A percentile compares a stretch with the other conserved stretches of the same genome.
phyloP scores from a whole-genome alignment of 2,329 filamentous ascomycete genomes.

The Chlorencoelia australis region DNA sequence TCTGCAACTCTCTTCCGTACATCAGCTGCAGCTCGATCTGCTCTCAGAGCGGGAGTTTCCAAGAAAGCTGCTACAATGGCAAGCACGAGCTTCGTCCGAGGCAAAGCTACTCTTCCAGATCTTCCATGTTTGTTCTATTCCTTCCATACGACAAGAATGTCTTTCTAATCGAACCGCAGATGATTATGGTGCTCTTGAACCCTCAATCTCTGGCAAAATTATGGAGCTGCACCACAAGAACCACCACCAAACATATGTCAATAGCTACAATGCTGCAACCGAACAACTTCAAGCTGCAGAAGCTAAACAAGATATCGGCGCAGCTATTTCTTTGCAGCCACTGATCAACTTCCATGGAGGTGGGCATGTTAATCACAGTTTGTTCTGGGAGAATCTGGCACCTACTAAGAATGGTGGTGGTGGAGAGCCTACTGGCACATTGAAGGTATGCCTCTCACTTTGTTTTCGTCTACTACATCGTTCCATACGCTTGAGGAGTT shows the following conservation, averaged over 20 bases:
- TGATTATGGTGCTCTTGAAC: constrained; percentile 93
- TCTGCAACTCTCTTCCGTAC: constrained; percentile 66
- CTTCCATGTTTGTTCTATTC: constrained; percentile 51
- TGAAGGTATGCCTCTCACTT: constrained; percentile 27
- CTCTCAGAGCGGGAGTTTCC: constrained; percentile 56
- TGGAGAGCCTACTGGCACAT: constrained; percentile 41
- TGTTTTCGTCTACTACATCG: neutral
- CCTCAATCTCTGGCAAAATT: constrained; percentile 73
- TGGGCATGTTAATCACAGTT: constrained; percentile 56
- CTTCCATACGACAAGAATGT: too few relatives aligned
- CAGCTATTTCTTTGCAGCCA: constrained; percentile 44
- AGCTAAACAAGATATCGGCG: constrained; percentile 39
- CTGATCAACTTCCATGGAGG: constrained; percentile 58
- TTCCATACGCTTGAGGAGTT: neutral
- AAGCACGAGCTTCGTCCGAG: constrained; percentile 67
- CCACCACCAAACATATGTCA: constrained; percentile 92
- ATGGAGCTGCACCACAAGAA: constrained; percentile 95
- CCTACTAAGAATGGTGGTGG: constrained; percentile 57
- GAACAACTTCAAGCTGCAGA: constrained; percentile 57
- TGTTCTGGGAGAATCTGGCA: constrained; percentile 62
- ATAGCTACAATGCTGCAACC: constrained; percentile 70
- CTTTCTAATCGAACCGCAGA: constrained; percentile 43
- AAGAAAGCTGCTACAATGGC: constrained; percentile 56
- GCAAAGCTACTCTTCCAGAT: constrained; percentile 89
- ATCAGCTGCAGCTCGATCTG: constrained; percentile 55